phyloP scores from a whole-genome alignment of 2,329 filamentous ascomycete species.

The Neofusicoccum cordaticola region DNA sequence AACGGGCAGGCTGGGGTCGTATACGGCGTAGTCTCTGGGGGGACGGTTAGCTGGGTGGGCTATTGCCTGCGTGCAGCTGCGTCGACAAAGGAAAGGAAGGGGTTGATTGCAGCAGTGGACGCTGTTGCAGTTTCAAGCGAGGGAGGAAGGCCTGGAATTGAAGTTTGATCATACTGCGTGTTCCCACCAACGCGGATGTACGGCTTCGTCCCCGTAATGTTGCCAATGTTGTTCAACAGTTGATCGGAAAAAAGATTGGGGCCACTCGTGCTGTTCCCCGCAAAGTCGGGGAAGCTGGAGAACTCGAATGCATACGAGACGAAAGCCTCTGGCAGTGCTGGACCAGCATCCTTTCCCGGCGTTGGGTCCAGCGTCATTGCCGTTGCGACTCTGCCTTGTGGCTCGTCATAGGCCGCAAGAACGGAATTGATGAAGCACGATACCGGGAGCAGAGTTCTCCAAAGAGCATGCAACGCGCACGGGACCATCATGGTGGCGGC shows the following conservation, averaged over 20 bases:
- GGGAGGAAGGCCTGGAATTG: not conserved
- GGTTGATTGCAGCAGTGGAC: too few species aligned
- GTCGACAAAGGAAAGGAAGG: not conserved
- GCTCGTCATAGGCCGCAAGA: not conserved
- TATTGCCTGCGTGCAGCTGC: too few species aligned
- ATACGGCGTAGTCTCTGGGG: constrained; percentile 57
- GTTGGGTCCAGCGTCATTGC: not conserved
- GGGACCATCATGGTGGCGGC: not conserved
- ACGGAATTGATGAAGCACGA: not conserved
- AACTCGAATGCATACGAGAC: constrained; percentile 55
- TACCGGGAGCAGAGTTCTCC: not conserved
- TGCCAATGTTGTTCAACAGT: constrained; percentile 56
- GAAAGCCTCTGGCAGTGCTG: constrained; percentile 42
- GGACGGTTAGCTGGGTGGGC: not conserved
- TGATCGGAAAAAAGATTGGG: constrained; percentile 63
- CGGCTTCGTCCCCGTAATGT: constrained; percentile 56
- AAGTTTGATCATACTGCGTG: constrained; percentile 46
- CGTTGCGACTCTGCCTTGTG: not conserved
- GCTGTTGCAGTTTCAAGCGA: too few species aligned
- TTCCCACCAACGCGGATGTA: constrained; percentile 65
- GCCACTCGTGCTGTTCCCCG: constrained; percentile 48
- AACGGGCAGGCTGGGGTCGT: constrained; percentile 51
- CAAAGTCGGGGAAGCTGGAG: constrained; percentile 53
- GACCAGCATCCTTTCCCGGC: constrained; percentile 20
- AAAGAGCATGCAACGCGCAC: not conserved